Base-by-base conservation (phyloP, 1,284 basidiomycete genomes). In the Austroboletus olivaceoglutinosus region DNA sequence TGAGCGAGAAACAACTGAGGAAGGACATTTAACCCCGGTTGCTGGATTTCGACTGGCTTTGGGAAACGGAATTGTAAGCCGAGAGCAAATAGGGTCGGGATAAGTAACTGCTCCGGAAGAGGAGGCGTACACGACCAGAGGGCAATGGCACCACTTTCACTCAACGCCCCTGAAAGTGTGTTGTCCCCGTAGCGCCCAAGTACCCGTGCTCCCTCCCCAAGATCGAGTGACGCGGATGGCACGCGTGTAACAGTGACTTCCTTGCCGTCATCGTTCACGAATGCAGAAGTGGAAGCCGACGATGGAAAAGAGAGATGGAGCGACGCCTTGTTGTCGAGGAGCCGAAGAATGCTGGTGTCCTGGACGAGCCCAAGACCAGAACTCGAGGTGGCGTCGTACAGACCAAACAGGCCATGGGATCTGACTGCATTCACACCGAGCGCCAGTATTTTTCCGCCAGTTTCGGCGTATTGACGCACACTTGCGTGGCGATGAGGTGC, bases 371-470 rank as follows among this genome's bases (percentile, higher is more conserved):
- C 59, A 8, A 61, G 47, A 31, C 61, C 54, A 29, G 21, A 23
- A 10, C 52, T 45, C 23, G 52, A 46, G 8, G 34, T 7, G 8
- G 50, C 23, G 12, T 55, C 50, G 10, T 64, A 23, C 22, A 57
- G 41, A 39, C 61, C 65, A 22, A 69, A 52, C 11, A 58, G 23
- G 7, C 54, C 58, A 21, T 55, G 56, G 1, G 59, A 53, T 52
- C 47, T 50, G 23, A 19, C 58, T 12, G 54, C 55, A 19, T 81
- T 79, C 5, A 81, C 83, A 48, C 83, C 85, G 21, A 92, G 75
- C 7, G 82, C 83, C 8, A 92, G 67, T 54, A 83, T 83, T 27
- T 70, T 70, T 4, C 94, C 94, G 1, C 93, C 90, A 7, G 71
- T 60, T 43, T 83, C 73, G 10, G 91, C 80, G 58, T 82, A 96